Evolutionary conservation across 768 basidiomycete genomes (phyloP), one percentile per base, ranked within the genome.

Genomic region (Austroboletus eburneus): DNA sequence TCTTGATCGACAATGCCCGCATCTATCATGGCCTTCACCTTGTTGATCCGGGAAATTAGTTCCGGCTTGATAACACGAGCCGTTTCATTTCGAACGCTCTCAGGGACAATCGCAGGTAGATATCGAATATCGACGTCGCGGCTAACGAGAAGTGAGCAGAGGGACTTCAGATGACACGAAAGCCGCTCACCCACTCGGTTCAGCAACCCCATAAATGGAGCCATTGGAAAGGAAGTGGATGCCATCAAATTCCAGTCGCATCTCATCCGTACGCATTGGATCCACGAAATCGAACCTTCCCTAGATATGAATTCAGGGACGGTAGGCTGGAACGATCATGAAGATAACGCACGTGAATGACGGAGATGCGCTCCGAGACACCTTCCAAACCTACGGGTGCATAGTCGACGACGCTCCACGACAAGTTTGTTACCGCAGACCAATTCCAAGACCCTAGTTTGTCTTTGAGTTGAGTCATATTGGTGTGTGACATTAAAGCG

Each of bases 141-240:
- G 6, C 83, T 86, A 42, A 27, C 33, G 20, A 37, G 9, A 12
- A 1, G 9, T 63, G 17, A 48, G 42, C 20, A 33, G 13, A 10
- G 9, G 30, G 5, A 34, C 13, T n/a, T 10, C 40, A 6, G 17
- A 23, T 3, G 14, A 18, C n/a, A 40, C 13, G 32, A 49, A 41
- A 20, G 24, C 1, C 23, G 55, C 74, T 52, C 51, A 89, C 88
- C 81, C 82, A 16, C 62, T 57, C 4, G 81, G 76, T 52, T 80
- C 76, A 16, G 83, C 85, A 41, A 87, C 73, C 2, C 85, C 89
- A 57, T 82, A 87, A n/a, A 92, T 76, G 0, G 85, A 76, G 0
- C 89, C 89, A 45, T 85, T 85, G 21, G 73, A 62, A 10, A 86
- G 55, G 58, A 89, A 83, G 63, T 91, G 88, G 20, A 91, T 71